Percentiles rank a stretch among this genome's conserved stretches.
Evolutionary conservation across 2,329 filamentous ascomycete species (phyloP).

Genomic region (Stenocarpella maydis): DNA sequence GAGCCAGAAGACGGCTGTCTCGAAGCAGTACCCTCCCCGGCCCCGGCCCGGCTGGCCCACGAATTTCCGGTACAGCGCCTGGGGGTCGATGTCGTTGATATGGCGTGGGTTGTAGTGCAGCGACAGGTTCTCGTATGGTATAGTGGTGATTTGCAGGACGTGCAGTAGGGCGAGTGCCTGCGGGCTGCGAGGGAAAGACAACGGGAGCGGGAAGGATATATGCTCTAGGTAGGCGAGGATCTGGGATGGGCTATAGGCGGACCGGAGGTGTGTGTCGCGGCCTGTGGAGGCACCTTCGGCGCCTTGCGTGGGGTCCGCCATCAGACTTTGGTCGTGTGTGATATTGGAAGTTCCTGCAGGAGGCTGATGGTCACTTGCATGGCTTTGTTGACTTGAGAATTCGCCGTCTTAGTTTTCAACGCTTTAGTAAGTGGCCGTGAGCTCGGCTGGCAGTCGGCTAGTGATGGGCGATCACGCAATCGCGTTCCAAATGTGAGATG

Average conservation of each 20-base stretch:
- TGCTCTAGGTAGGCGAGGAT: slow-evolving; percentile 28
- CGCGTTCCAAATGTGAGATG: neutral
- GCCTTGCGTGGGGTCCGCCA: neutral
- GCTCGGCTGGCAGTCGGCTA: neutral
- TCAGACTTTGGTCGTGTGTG: neutral
- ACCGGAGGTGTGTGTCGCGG: neutral
- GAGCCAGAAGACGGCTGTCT: slow-evolving; percentile 61
- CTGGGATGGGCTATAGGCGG: slow-evolving; percentile 26
- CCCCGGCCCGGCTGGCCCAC: slow-evolving; percentile 50
- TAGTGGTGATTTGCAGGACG: slow-evolving; percentile 55
- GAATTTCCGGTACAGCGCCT: slow-evolving; percentile 58
- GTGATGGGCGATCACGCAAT: neutral
- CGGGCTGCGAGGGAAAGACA: slow-evolving; percentile 40
- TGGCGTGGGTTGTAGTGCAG: slow-evolving; percentile 58
- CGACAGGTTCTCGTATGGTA: slow-evolving; percentile 65
- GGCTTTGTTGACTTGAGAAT: neutral
- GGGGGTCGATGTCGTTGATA: slow-evolving; percentile 53
- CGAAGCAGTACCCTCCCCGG: slow-evolving; percentile 68
- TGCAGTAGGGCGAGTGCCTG: slow-evolving; percentile 51
- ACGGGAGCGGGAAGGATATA: slow-evolving; percentile 30
- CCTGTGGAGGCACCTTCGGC: neutral
- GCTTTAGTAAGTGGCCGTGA: neutral
- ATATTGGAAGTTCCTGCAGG: neutral
- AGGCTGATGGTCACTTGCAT: neutral
- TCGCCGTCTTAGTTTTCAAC: neutral